These are phyloP conservation scores for Plasmodium relictum DNA, from an alignment of 169 alveolate species.

Conservation along the genomic window DNA sequence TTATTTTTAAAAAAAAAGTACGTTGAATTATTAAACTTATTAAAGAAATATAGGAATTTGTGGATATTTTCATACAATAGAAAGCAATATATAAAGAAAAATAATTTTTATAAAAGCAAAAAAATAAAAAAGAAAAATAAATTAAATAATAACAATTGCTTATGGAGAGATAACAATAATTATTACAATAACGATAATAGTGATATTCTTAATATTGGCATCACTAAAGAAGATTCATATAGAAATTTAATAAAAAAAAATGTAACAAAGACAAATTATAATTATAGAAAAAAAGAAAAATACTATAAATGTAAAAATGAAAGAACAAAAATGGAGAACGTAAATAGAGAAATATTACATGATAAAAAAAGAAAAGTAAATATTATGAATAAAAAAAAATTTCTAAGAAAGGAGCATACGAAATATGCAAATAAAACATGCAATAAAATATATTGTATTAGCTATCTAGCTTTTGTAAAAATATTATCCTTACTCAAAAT, in stretches of 20 bases:
- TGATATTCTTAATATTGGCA: no score
- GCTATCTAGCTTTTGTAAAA: constrained; percentile 71
- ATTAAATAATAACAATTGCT: no score
- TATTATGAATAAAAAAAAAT: no score
- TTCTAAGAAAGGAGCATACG: background rate
- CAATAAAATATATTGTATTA: constrained; percentile 27
- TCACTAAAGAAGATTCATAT: no score
- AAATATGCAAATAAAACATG: background rate
- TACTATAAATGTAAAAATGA: no score
- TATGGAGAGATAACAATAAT: no score
- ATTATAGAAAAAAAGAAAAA: no score
- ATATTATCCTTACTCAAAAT: constrained; percentile 23
- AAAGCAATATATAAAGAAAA: background rate
- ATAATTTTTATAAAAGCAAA: background rate
- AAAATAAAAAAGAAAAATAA: constrained; percentile 1
- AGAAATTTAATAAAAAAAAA: no score
- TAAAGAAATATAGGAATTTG: constrained; percentile 3
- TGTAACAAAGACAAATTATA: no score
- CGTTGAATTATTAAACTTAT: constrained; percentile 25
- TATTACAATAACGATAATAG: no score
- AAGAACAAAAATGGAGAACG: background rate
- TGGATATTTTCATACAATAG: constrained; percentile 29
- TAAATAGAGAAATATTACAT: background rate
- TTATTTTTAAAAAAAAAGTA: constrained; percentile 47
- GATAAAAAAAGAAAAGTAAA: background rate